Base-by-base conservation (phyloP, 179 eudicot genomes). In the Gypsophila paniculata region DNA sequence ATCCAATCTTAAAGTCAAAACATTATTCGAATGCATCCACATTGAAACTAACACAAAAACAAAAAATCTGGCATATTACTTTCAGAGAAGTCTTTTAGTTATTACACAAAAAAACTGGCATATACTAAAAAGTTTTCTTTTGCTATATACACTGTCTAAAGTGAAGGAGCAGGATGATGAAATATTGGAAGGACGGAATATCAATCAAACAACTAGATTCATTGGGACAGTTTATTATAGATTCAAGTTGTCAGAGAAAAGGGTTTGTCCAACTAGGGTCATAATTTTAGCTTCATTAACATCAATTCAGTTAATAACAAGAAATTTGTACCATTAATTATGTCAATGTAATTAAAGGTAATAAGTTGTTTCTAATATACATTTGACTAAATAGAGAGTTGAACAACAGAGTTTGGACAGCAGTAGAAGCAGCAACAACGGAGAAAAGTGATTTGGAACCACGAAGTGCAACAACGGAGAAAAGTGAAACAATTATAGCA, bases 151-250 rank as follows among this genome's bases (percentile, higher is more conserved):
- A 29, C 34, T 29, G 34, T 29, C 4, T 29, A 29, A 1, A 29
- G n/a, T 64, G 51, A 64, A 38, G 15, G 68, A 19, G 68, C 68
- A 64, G 25, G 51, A 64, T 64, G 68, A 38, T 5, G 21, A 64
- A 64, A 36, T 19, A 19, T 15, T 64, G 51, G 51, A 64, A 29
- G 18, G 14, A 64, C 4, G 10, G 46, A 10, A 54, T 54, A 54
- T 54, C 59, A 5, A 54, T 54, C 8, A 5, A n/a, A 54, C 23
- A 54, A n/a, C 21, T 5, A 22, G 12, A 21, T 22, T 57, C 26
- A 21, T 8, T 17, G 29, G 22, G 12, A 22, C 13, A 22, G 21
- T 17, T 26, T 15, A 6, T 10, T 38, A 19, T 18, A 46, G 52
- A 64, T 64, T 64, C 14, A 64, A 38, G 51, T 38, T 8, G 51